Conservation (phyloP, 805 yeast species). For the Ogataea siamensis region DNA sequence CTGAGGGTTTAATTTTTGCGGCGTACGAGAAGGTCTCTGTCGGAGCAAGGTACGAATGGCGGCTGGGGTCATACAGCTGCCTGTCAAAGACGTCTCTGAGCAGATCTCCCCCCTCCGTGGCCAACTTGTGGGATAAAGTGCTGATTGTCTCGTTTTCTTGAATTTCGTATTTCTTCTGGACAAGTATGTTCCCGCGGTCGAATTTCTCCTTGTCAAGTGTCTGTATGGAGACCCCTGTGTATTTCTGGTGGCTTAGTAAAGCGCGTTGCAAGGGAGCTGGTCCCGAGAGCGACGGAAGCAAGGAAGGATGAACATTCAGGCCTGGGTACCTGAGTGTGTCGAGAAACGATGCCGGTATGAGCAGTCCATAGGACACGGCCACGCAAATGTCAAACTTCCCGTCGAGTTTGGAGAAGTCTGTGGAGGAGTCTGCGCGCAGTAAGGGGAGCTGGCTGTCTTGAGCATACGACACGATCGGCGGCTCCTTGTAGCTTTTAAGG, state of each 20-base stretch:
- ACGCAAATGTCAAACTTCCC: constrained; percentile 58
- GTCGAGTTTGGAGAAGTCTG: constrained; percentile 35
- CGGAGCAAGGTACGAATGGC: constrained; percentile 22
- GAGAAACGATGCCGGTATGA: constrained; percentile 69
- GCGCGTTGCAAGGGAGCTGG: constrained; percentile 88
- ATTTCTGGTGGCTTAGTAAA: constrained; percentile 55
- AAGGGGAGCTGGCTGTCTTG: constrained; percentile 30
- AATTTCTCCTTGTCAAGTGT: constrained; percentile 85
- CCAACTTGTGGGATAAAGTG: constrained; percentile 50
- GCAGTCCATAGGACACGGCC: constrained; percentile 89
- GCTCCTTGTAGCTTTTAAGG: constrained; percentile 42
- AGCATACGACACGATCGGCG: constrained; percentile 52
- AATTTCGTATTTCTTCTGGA: constrained; percentile 50
- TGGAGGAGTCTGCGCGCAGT: constrained; percentile 49
- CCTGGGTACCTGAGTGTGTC: constrained; percentile 56
- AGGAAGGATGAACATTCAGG: constrained; percentile 88
- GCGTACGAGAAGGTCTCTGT: constrained; percentile 51
- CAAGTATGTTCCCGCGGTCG: constrained; percentile 71
- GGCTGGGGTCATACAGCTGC: constrained; percentile 27
- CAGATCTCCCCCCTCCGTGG: constrained; percentile 58
- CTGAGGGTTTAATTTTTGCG: constrained; percentile 45
- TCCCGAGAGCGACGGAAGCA: constrained; percentile 80
- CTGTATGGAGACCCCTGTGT: constrained; percentile 86
- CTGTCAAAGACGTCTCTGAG: constrained; percentile 44
- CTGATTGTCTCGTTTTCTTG: constrained; percentile 41